Base-by-base conservation (phyloP, 495 filamentous ascomycete species). In the Cladorrhinum samala region DNA sequence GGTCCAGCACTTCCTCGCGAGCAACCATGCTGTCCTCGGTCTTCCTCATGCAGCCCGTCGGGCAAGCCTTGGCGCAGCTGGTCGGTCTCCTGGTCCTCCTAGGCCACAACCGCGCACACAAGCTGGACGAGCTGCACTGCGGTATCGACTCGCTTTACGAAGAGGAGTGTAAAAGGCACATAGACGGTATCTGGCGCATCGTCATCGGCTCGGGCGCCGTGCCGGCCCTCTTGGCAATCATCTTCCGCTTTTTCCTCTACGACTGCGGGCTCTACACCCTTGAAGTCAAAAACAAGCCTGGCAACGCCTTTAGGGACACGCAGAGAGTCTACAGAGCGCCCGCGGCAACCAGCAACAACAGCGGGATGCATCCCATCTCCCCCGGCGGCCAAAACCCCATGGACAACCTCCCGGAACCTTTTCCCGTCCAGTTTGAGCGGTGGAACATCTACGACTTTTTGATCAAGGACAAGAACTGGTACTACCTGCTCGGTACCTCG, bases 1-100 rank as follows among this genome's bases (percentile, higher is more conserved):
- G 73, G 71, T 76, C 76, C 11, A 88, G 82, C 17, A 89, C 85
- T 21, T 85, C 86, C 54, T 86, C 83, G 69, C 71, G 87, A 46
- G 85, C 86, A 38, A 83, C 83, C 33, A 90, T 90, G 87, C 83
- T 91, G 76, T 82, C 78, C 16, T 74, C 82, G 17, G 86, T 91
- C 37, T 90, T 91, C 58, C 78, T 86, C 50, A 90, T 88, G 82
- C 87, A 90, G 59, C 85, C 85, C 38, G 73, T 90, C 47, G 87
- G 87, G 48, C 73, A 89, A 57, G 78, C 88, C 37, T 73, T 74
- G 2, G 86, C 85, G 37, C 83, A 85, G 11, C 72, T 89, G 5
- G 71, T 88, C 36, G 81, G 84, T 8, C 67, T 90, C 39, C 81
- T 84, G 56, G 79, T 87, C 16, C 79, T 80, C 1, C 65, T 77